Conservation (phyloP, 2,329 filamentous ascomycete genomes). For the Ploettnerulaceae sp. region DNA sequence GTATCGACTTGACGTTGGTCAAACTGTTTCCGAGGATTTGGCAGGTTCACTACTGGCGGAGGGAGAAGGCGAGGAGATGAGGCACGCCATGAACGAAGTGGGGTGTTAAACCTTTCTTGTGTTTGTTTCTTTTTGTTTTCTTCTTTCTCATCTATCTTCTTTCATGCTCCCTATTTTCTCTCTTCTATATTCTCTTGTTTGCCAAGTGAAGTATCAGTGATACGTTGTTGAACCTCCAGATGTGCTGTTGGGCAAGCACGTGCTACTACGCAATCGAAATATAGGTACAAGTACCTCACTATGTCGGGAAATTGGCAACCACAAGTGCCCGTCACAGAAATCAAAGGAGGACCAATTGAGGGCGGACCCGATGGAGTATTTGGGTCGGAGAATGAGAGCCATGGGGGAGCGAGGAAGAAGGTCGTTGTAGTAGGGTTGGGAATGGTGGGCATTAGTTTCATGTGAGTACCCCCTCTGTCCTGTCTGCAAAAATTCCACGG, state of each 20-base stretch:
- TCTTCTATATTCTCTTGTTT: neutral
- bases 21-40: constrained; percentile 3
- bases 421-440: constrained; percentile 82
- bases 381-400: constrained; percentile 22
- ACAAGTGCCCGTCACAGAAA: constrained; percentile 23
- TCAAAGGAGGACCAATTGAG: constrained; percentile 23
- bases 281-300: neutral
- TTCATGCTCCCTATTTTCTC: neutral
- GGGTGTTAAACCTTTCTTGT: neutral
- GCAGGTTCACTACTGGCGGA: neutral
- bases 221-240: too few species aligned
- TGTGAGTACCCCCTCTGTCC: constrained; percentile 51
- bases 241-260: neutral
- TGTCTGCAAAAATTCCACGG: too few species aligned
- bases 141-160: neutral
- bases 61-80: neutral
- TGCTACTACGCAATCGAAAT: neutral
- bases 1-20: too few species aligned
- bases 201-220: too few species aligned
- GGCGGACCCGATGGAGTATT: constrained; percentile 25
- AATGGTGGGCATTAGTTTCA: constrained; percentile 87
- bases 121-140: neutral
- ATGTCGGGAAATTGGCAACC: constrained; percentile 32
- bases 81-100: neutral
- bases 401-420: constrained; percentile 47